Conservation (phyloP, 371 early-diverging fungal species). For the Mycotypha africana region DNA sequence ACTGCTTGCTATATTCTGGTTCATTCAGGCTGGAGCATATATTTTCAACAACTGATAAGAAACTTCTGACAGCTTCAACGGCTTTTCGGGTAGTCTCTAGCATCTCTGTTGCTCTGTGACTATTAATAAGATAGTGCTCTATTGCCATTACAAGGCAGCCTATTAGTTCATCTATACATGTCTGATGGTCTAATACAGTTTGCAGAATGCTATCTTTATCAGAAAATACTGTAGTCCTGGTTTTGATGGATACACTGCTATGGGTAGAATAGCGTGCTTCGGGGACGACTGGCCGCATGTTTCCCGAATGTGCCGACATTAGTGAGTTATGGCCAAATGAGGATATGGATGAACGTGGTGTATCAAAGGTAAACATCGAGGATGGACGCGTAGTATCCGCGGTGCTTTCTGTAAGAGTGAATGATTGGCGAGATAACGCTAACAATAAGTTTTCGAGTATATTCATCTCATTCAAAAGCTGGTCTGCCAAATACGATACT, state of each 20-base stretch:
- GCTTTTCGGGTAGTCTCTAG: conserved; percentile 38
- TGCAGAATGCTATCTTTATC: conserved; percentile 28
- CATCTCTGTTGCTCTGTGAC: conserved; percentile 29
- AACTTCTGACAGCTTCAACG: conserved; percentile 34
- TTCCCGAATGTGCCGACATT: conserved; percentile 7
- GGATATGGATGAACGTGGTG: conserved; percentile 18
- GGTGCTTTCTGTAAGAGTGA: conserved; percentile 4
- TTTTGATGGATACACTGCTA: conserved; percentile 19
- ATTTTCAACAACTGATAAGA: conserved; percentile 36
- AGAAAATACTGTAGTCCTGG: conserved; percentile 16
- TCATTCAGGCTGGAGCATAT: conserved; percentile 35
- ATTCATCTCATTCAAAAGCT: conserved; percentile 26
- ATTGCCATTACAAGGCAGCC: conserved; percentile 13
- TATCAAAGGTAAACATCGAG: conserved; percentile 7
- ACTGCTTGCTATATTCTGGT: conserved; percentile 22
- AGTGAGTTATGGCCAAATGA: conserved; percentile 17
- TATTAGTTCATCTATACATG: conserved; percentile 23
- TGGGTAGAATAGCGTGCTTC: conserved; percentile 18
- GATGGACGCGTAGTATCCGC: conserved; percentile 7
- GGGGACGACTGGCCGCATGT: conserved; percentile 15
- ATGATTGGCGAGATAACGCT: conserved; percentile 1
- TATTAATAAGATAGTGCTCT: conserved; percentile 18
- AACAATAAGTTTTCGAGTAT: conserved; percentile 22
- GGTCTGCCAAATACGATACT: conserved; percentile 15
- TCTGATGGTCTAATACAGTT: conserved; percentile 25